These are phyloP conservation scores for Withania somnifera DNA, from an alignment of 305 asterid genomes.

Conservation along the genomic window DNA sequence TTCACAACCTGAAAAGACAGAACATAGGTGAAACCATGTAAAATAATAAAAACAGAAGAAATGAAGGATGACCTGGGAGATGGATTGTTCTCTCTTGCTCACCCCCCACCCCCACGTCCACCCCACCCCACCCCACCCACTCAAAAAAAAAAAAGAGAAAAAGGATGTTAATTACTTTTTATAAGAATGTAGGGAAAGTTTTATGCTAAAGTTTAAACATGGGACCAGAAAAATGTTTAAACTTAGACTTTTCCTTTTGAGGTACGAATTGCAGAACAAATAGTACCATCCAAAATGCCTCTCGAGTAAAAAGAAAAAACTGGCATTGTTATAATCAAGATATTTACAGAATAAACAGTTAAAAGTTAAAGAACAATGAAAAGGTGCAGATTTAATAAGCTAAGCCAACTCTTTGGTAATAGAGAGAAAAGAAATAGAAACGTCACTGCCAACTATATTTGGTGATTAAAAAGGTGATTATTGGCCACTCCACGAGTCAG, in stretches of 20 bases:
- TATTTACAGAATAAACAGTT: background rate
- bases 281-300: background rate
- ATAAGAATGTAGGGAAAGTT: background rate
- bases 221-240: too few relatives aligned
- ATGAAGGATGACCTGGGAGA: too few relatives aligned
- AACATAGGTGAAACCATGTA: background rate
- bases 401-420: background rate
- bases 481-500: background rate
- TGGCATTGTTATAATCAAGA: background rate
- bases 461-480: background rate
- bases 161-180: background rate
- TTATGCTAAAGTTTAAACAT: too few relatives aligned
- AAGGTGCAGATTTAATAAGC: background rate
- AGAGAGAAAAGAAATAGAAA: background rate
- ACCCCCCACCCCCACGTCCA: too few relatives aligned
- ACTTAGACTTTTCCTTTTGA: background rate
- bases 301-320: background rate
- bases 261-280: background rate
- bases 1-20: slow-evolving; percentile 61
- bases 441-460: background rate
- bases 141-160: background rate
- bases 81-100: background rate
- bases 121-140: too few relatives aligned
- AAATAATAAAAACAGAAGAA: background rate
- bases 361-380: background rate